A percentile compares a stretch with the other conserved stretches of the same genome.
These are phyloP conservation scores for Cladosporium halotolerans DNA, from an alignment of 2,329 filamentous ascomycete genomes.

Conservation along the genomic window DNA sequence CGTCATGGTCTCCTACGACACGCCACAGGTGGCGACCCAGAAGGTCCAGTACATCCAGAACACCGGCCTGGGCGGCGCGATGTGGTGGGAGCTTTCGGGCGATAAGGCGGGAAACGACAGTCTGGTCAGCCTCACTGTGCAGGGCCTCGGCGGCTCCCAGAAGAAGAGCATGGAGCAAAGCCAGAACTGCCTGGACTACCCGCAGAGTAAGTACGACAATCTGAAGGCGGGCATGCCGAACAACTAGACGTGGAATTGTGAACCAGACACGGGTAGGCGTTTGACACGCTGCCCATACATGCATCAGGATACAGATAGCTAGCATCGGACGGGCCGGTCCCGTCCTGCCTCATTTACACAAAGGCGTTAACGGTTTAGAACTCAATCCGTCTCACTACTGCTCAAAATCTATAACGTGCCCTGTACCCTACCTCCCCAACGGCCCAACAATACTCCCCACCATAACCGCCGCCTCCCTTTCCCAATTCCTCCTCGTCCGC, in stretches of 20 bases:
- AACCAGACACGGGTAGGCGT: too few relatives aligned
- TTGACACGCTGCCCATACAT: too few relatives aligned
- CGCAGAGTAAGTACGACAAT: constrained; percentile 49
- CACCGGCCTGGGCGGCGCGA: constrained; percentile 67
- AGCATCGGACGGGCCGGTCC: too few relatives aligned
- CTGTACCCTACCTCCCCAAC: constrained; percentile 29
- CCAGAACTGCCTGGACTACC: constrained; percentile 45
- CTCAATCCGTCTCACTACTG: neutral
- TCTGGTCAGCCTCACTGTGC: constrained; percentile 36
- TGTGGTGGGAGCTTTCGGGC: constrained; percentile 89
- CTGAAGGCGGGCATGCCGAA: constrained; percentile 36
- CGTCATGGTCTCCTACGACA: constrained; percentile 72
- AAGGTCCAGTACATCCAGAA: constrained; percentile 67
- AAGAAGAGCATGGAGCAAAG: constrained; percentile 37
- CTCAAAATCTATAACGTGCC: neutral
- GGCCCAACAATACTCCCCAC: constrained; percentile 70
- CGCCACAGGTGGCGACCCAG: constrained; percentile 53
- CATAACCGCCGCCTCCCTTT: constrained; percentile 92
- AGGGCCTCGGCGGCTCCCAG: constrained; percentile 29
- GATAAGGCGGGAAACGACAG: constrained; percentile 61
- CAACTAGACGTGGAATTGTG: neutral
- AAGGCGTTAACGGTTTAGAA: too few relatives aligned
- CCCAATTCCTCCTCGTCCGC: constrained; percentile 55
- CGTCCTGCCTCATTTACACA: too few relatives aligned
- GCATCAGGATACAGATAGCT: too few relatives aligned